These are phyloP conservation scores for Diaporthe velutina DNA, from an alignment of 2,329 filamentous ascomycete genomes.

Conservation along the genomic window DNA sequence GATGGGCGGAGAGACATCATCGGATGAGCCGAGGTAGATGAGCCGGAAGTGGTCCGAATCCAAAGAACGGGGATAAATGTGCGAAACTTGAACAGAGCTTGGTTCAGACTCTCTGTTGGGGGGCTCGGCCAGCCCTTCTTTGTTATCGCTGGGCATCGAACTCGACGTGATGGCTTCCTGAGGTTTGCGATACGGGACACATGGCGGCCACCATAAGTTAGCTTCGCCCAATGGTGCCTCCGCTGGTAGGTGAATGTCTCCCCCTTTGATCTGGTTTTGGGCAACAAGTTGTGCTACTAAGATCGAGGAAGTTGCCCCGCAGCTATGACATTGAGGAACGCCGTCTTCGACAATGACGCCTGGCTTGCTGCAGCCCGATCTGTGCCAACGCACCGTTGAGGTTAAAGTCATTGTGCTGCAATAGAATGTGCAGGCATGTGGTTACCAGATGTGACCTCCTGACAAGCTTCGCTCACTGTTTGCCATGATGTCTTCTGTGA, in stretches of 20 bases:
- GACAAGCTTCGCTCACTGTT: background rate
- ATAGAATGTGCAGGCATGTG: no score
- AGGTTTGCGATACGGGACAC: background rate
- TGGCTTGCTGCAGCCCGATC: background rate
- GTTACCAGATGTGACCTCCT: background rate
- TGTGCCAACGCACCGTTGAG: background rate
- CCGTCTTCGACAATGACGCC: background rate
- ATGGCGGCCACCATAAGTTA: background rate
- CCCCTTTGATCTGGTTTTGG: background rate
- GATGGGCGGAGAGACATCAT: conserved; percentile 3
- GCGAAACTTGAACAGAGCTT: background rate
- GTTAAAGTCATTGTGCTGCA: background rate
- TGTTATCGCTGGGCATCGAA: background rate
- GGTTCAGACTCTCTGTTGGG: background rate
- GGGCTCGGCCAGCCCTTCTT: no score
- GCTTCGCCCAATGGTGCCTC: background rate
- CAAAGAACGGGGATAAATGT: background rate
- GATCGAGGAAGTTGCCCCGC: background rate
- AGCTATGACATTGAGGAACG: background rate
- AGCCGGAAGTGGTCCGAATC: background rate
- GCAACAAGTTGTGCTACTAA: background rate
- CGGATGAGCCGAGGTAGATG: background rate
- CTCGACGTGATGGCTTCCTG: no score
- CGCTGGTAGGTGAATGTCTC: background rate
- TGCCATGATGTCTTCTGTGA: background rate